Percentiles rank a stretch among this genome's conserved stretches.
Conservation (phyloP, 306 rosid species). For the Echinosophora koreensis region DNA sequence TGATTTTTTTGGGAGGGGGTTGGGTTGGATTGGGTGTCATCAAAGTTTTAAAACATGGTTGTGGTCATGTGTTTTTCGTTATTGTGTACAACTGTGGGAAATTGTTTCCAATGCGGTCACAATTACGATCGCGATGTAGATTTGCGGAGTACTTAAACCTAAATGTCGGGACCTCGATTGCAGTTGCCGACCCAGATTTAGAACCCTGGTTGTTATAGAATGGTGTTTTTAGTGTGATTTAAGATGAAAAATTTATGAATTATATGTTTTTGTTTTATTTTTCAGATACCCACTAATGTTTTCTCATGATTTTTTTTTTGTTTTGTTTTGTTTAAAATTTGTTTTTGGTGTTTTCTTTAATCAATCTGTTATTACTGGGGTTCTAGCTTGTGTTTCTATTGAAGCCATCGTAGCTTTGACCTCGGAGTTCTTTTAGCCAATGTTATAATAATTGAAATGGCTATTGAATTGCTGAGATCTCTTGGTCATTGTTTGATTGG, state of each 20-base stretch:
- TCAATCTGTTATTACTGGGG: background rate
- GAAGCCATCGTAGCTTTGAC: background rate
- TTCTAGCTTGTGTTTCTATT: conserved; percentile 3
- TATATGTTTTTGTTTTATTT: background rate
- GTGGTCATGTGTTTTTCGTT: no score
- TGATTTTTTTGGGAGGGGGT: background rate
- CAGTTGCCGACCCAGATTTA: no score
- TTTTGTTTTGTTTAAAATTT: background rate
- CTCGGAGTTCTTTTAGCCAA: background rate
- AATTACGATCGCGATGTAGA: no score
- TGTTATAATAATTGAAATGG: background rate
- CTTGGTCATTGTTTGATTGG: background rate
- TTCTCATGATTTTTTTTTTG: background rate
- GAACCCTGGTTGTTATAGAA: background rate
- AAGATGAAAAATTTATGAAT: background rate
- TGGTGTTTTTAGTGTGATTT: background rate
- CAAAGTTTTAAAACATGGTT: no score
- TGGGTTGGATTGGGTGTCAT: background rate
- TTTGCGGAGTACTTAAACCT: no score
- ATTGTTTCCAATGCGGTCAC: no score
- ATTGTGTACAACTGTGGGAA: no score
- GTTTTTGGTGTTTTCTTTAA: background rate
- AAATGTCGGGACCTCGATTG: no score
- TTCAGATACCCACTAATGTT: background rate
- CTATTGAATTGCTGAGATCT: background rate